Evolutionary conservation across 2,329 filamentous ascomycete species (phyloP), one percentile per base, ranked within the genome.

Genomic region (Aspergillus awamori): DNA sequence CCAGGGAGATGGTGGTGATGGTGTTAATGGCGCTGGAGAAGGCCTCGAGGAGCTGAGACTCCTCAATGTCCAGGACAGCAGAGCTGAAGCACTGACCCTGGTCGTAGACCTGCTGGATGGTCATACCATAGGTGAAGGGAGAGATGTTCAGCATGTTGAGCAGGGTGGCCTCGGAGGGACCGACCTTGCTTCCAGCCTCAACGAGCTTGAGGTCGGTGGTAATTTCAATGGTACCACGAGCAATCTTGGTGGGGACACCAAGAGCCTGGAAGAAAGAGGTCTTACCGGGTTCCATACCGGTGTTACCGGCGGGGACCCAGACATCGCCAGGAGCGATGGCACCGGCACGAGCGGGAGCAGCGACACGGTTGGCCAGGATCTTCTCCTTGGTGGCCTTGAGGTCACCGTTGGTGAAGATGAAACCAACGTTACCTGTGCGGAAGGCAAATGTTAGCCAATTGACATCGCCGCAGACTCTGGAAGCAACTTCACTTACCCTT

Each of bases 191-290:
- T 73, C 89, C 89, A 70, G 92, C 87, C 86, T 97, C 93, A 77
- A 98, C 90, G 81, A 99, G 91, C 91, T 97, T 98, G 76, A 99
- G 87, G 80, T 99, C 95, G 76, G 89, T 86, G 69, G 93, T 97
- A 80, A 99, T 99, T 92, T 99, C 95, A 84, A 99, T 99, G 84
- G 95, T 99, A 96, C 95, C 96, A 96, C 95, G 95, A 80, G 95
- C 95, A 85, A 99, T 99, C 93, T 99, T 99, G 88, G 95, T 99
- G 80, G 95, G 95, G 80, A 99, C 93, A 92, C 94, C 94, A 83
- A 99, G 95, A 77, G 95, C 95, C 90, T 99, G 95, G 93, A 99
- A 99, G 93, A 99, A 99, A 80, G 95, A 98, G 78, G 95, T 99
- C 91, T 99, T 99, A 83, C 96, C 96, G 80, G 95, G 96, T 84